Base-by-base conservation (phyloP, 352 stramenopile species). In the Phytophthora crassamura region DNA sequence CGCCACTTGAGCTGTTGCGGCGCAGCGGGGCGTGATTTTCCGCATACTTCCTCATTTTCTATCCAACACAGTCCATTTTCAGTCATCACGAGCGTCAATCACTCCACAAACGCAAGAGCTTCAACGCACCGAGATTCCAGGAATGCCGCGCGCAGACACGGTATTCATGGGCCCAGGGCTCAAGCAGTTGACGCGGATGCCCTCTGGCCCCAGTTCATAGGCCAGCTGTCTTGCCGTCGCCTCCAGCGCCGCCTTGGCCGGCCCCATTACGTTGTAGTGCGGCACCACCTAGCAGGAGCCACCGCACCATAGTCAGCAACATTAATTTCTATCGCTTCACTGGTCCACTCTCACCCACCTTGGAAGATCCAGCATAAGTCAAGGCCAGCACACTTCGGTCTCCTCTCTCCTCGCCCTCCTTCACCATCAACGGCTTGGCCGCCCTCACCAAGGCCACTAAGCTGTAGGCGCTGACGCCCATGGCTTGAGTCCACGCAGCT, bases 261-360 rank as follows among this genome's bases (percentile, higher is more conserved):
- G 91, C 5, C 93, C 93, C 93, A 98, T 98, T 15, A 94, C 73
- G 60, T 96, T 94, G 77, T 98, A 98, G 47, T 84, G 91, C 11
- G 88, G 91, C 38, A 98, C 81, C 35, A 95, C 88, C 66, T 74
- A 14, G n/a, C 64, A 90, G 55, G 32, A 53, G 22, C 22, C 22
- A 25, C 22, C 22, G 22, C 10, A n/a, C 33, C 41, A 34, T 16
- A 56, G n/a, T 60, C 15, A 49, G 12, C 14, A 38, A 54, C 22
- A 25, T 3, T 25, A 1, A 45, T 25, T 46, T 4, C 25, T 8
- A 45, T 35, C 30, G 32, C 9, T 22, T 8, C 14, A 15, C 33
- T 34, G 6, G 1, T n/a, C 39, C 18, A 34, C 5, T 15, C 41
- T 43, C 18, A 34, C n/a, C 10, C 16, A 69, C 67, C 69, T 88